Evolutionary conservation across 2,329 filamentous ascomycete species (phyloP), one percentile per base, ranked within the genome.

Genomic region (Microcyclosporella mali): DNA sequence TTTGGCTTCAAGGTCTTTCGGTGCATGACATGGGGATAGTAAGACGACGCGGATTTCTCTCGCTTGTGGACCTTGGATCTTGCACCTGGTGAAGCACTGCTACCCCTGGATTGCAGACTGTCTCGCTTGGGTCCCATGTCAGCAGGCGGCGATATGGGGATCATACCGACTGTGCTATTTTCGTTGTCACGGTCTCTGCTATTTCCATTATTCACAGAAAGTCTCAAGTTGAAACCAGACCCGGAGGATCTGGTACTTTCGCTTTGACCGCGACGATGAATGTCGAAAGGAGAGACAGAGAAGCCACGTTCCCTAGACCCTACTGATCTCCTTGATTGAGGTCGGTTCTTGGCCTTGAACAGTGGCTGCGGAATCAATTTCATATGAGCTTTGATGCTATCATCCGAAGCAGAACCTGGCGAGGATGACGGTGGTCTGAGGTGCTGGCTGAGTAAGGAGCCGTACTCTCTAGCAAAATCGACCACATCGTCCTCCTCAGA

Each of bases 291-390:
- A 4, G 41, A 44, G 12, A 40, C 35, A 2, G 36, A 44, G 2
- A 36, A 39, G 11, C 33, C 33, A 16, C 14, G 16, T 12, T 39
- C 25, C 15, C 30, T 39, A 2, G 31, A 36, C 18, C 14, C 6
- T 11, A 14, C n/a, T n/a, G n/a, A n/a, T n/a, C n/a, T 18, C 31
- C 15, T 19, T 4, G 12, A 32, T 19, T 29, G 31, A 3, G 46
- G 41, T 8, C 27, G 38, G 16, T 43, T 43, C 37, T 55, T 56
- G 31, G 37, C 35, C 21, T 49, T 44, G 41, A 62, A 62, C 0
- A 62, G 45, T 25, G 60, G 57, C 34, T 58, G 58, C 3, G 60
- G 60, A 2, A 61, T 49, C 48, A 62, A 51, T 40, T 56, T 63
- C 56, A 61, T 60, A 30, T 60, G 56, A 16, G 45, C 41, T 11